These are phyloP conservation scores for Harrya chromipes DNA, from an alignment of 768 basidiomycete species.

Conservation along the genomic window DNA sequence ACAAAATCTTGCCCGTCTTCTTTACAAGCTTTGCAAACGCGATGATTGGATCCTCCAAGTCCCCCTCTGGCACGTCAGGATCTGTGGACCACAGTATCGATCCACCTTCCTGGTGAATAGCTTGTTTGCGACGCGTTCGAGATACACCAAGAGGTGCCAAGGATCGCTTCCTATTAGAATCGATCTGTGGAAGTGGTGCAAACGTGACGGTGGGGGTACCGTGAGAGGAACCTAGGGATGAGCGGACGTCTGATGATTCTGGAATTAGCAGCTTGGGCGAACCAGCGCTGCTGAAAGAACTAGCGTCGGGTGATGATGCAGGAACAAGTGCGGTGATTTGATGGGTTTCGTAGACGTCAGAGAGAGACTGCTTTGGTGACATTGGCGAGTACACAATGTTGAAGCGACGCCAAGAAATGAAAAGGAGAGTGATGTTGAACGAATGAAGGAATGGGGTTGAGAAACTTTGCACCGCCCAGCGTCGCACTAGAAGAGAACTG, in stretches of 20 bases:
- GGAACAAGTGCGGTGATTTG: slow-evolving; percentile 10
- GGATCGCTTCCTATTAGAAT: slow-evolving; percentile 47
- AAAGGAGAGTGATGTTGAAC: slow-evolving; percentile 25
- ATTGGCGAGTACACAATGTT: slow-evolving; percentile 3
- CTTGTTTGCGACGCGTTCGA: slow-evolving; percentile 27
- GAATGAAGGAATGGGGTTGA: slow-evolving; percentile 6
- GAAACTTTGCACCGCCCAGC: slow-evolving; percentile 12
- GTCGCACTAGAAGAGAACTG: slow-evolving; percentile 1
- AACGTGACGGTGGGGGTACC: slow-evolving; percentile 45
- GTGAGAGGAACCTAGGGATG: slow-evolving; percentile 16
- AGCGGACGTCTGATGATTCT: slow-evolving; percentile 13
- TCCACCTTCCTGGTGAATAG: slow-evolving; percentile 18
- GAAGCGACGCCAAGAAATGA: background rate
- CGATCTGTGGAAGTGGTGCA: slow-evolving; percentile 55
- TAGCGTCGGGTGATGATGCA: slow-evolving; percentile 12
- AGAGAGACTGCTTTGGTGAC: slow-evolving; percentile 6
- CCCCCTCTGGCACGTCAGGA: slow-evolving; percentile 26
- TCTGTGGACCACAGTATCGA: slow-evolving; percentile 21
- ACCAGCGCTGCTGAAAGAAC: slow-evolving; percentile 13
- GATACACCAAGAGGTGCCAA: slow-evolving; percentile 53
- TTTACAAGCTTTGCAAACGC: slow-evolving; percentile 51
- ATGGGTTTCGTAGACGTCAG: slow-evolving; percentile 19
- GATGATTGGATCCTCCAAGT: slow-evolving; percentile 46
- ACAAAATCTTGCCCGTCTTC: slow-evolving; percentile 36
- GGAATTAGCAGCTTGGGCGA: slow-evolving; percentile 11